Conservation (phyloP, 345 rosid genomes). For the Eucalyptus tenuipes region DNA sequence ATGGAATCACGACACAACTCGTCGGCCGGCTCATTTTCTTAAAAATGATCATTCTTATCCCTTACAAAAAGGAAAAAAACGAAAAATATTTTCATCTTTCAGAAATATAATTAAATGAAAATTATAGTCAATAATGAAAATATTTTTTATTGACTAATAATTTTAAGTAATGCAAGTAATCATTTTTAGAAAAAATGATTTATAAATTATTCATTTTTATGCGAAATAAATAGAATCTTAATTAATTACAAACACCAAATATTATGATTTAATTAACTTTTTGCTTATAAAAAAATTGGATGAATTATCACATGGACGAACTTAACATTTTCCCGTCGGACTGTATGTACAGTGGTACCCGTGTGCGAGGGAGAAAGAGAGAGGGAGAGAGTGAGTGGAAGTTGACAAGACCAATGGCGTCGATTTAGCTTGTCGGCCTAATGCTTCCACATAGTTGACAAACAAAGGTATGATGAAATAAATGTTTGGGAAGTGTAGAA, state of each 20-base stretch:
- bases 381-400: not conserved
- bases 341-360: not conserved
- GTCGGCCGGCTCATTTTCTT: not conserved
- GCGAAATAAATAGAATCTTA: not conserved
- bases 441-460: not conserved
- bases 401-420: not conserved
- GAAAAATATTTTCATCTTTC: too few species aligned
- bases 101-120: too few species aligned
- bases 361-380: not conserved
- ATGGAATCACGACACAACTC: not conserved
- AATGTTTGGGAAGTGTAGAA: not conserved
- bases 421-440: not conserved
- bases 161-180: too few species aligned
- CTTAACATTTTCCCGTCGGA: not conserved
- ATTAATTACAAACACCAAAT: not conserved
- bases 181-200: too few species aligned
- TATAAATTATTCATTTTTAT: not conserved
- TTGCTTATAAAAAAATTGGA: not conserved
- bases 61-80: not conserved
- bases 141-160: too few species aligned
- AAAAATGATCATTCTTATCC: too few species aligned
- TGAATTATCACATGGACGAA: not conserved
- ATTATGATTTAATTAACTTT: not conserved
- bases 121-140: too few species aligned
- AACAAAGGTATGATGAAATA: not conserved